Evolutionary conservation across 495 filamentous ascomycete species (phyloP), one percentile per base, ranked within the genome.

Genomic region (Elaphomyces granulatus): DNA sequence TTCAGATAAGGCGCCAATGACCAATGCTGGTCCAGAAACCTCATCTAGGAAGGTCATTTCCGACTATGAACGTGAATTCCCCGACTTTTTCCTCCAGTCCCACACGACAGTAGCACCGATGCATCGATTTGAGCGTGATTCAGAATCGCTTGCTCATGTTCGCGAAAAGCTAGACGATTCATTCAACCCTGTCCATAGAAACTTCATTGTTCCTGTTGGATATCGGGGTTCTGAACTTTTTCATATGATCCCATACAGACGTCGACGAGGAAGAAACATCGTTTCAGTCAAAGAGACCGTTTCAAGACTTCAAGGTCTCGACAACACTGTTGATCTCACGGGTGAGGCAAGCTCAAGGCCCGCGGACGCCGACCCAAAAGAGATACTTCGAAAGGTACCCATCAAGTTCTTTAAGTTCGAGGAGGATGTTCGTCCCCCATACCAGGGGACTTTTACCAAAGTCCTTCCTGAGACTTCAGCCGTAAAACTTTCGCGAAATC

Each of bases 401-500:
- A 66, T 84, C 52, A 95, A 94, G 51, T 78, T 80, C 20, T 60
- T 99, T 4, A 71, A 75, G 36, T 96, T 96, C 44, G 61, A 64
- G 4, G 80, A 93, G 57, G 90, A 96, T 59, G 82, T 95, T 4
- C 71, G 90, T 20, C 90, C 92, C 1, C 77, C 90, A 0, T 99
- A 95, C 48, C 74, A 76, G 42, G 90, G 90, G 6, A 95, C 92
- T 0, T 81, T 77, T 42, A 84, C 83, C 3, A 75, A 66, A 41
- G 40, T 59, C 1, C 57, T 70, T 1, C 62, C 75, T 4, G 50
- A 52, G n/a, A 45, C 44, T 0, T 60, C 71, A 15, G 66, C 78
- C 3, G 48, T 52, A 8, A 76, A 64, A 42, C 51, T 92, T 3
- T 75, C 77, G n/a, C 70, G 81, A 2, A 83, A 79, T 26, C 87